Base-by-base conservation (phyloP, 768 basidiomycete species). In the Hericium erinaceus region DNA sequence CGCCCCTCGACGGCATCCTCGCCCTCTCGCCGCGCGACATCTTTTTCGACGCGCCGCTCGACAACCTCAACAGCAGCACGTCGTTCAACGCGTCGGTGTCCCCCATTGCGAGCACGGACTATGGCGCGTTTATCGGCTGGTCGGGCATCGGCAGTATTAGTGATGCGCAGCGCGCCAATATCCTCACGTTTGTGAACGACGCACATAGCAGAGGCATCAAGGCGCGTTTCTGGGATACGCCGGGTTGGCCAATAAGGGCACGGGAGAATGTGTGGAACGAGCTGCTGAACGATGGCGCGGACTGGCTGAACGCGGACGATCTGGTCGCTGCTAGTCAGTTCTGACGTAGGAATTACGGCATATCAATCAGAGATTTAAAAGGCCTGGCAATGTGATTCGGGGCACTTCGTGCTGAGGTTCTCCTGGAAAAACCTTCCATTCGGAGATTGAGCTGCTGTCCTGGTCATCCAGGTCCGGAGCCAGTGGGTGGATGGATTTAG, bases 261-360 rank as follows among this genome's bases (percentile, higher is more conserved):
- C 66, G 75, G 22, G 64, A 75, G 56, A 72, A 68, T 50, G 65
- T 81, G 5, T 81, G 80, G 80, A 65, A 65, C 57, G 69, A 69
- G 49, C 60, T 81, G 55, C 52, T 75, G 60, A 65, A 75, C 40
- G 71, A 71, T 46, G 78, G 78, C 6, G 75, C 73, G 16, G 76
- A 79, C 60, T 80, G 79, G 78, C 62, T 80, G 61, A 81, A 82
- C 61, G 79, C 75, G 13, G 79, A 82, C 65, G 78, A 81, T 58
- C 67, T 78, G 37, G 72, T 70, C 56, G 75, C 75, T 57, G 74
- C 76, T 7, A 72, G 66, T 38, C 57, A 66, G 18, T 76, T 69
- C 50, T 68, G 39, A 48, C 46, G 46, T 33, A 46, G 44, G 13
- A 20, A 20, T 46, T 8, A 9, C 33, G 6, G 33, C 9, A 33